Evolutionary conservation across 768 basidiomycete genomes (phyloP), one percentile per base, ranked within the genome.

Genomic region (Pholiota microspora): DNA sequence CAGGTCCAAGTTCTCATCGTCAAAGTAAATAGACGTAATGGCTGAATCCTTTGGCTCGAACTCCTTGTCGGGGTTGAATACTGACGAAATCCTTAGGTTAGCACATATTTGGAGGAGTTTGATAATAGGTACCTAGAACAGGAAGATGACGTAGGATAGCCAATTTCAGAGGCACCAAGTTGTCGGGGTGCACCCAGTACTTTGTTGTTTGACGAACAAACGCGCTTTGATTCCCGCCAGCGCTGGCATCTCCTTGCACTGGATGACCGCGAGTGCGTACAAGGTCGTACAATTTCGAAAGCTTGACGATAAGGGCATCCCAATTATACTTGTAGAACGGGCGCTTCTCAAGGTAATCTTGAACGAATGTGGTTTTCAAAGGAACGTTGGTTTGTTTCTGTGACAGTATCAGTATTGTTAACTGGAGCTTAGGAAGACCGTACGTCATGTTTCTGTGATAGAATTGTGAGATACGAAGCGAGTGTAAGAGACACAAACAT

Each of bases 201-300:
- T 99, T 99, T 9, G 97, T 98, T 29, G 97, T 99, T 71, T 97
- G 94, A 35, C 97, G 74, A n/a, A 98, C 92, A 65, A 99, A 99
- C 1, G 96, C 97, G 61, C 91, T 97, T 75, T 99, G 97, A 60
- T 73, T 89, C 1, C 96, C 95, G 25, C 97, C 97, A 0, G 97
- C 97, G 61, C 87, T 88, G 1, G 94, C 84, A 66, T 99, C 97
- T 21, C 97, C 97, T 54, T 89, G 83, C 1, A 93, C 88, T 8
- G 97, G 97, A 65, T 98, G 92, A 0, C 97, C 97, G 50, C 97
- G 78, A 0, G 95, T 98, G 46, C 95, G 85, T 15, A 98, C 94
- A 31, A 98, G 87, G 69, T 98, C 89, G 66, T 97, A 98, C 32
- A 98, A 72, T 61, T 90, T 90, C 13, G 96, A 98, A 25, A 98